A percentile compares a stretch with the other conserved stretches of the same genome.
Evolutionary conservation across 208 protist genomes (phyloP).

Genomic region (Blechomonas ayalai): DNA sequence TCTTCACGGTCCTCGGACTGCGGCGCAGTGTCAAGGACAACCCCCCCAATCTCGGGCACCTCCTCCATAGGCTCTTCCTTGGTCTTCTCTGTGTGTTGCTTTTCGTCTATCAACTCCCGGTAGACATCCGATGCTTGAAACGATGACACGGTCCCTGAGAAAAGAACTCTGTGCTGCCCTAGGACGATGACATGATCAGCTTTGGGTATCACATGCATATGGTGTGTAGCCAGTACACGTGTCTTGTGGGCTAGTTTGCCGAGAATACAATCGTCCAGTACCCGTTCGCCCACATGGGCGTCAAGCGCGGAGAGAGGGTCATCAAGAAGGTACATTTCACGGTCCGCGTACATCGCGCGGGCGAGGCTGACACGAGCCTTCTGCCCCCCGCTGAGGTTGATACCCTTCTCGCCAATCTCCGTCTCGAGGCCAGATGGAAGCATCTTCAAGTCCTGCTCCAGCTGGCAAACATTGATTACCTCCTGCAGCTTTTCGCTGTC

Average conservation of each 20-base stretch:
- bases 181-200: constrained; percentile 86
- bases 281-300: constrained; percentile 55
- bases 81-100: no score
- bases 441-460: constrained; percentile 76
- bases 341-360: constrained; percentile 79
- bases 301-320: constrained; percentile 92
- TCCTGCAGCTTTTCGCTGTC: constrained; percentile 32
- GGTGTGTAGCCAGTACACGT: constrained; percentile 92
- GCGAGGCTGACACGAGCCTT: constrained; percentile 81
- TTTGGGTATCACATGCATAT: constrained; percentile 79
- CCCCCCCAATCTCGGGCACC: no score
- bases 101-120: no score
- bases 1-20: no score
- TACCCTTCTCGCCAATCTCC: constrained; percentile 85
- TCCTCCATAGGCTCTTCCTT: no score
- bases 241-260: constrained; percentile 75
- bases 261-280: constrained; percentile 39
- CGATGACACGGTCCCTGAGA: constrained; percentile 2
- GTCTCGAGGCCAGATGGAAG: constrained; percentile 82
- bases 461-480: constrained; percentile 50
- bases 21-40: no score
- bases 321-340: constrained; percentile 88
- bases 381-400: constrained; percentile 88
- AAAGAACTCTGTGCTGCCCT: constrained; percentile 40
- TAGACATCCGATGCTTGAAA: no score